Percentiles rank a stretch among this genome's conserved stretches.
phyloP scores from a whole-genome alignment of 2,329 filamentous ascomycete genomes.

The Aspergillus unguis region DNA sequence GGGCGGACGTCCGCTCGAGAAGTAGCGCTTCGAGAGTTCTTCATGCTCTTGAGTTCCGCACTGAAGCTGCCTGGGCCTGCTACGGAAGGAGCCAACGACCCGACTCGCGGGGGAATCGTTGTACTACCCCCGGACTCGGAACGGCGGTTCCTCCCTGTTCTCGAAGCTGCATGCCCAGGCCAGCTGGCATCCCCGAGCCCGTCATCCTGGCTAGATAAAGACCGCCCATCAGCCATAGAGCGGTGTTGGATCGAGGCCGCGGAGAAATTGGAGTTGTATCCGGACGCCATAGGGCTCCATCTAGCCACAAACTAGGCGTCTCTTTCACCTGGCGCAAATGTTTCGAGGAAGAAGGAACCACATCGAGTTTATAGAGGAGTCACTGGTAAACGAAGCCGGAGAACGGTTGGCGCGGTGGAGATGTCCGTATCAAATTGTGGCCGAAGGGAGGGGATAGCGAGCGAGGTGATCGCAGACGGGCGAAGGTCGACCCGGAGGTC shows the following conservation, averaged over 20 bases:
- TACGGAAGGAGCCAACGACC: constrained; percentile 67
- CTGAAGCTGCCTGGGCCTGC: constrained; percentile 82
- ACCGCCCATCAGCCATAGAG: constrained; percentile 35
- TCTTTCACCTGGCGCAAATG: constrained; percentile 36
- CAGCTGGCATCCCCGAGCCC: constrained; percentile 39
- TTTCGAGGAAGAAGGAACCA: constrained; percentile 23
- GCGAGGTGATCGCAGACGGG: no score
- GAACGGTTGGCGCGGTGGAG: neutral
- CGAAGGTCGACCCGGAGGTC: no score
- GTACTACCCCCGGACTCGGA: constrained; percentile 57
- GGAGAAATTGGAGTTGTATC: constrained; percentile 42
- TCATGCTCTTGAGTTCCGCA: constrained; percentile 73
- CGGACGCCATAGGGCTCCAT: constrained; percentile 48
- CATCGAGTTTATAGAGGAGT: constrained; percentile 27
- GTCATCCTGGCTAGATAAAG: constrained; percentile 40
- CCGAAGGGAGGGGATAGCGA: neutral
- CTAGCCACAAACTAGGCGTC: constrained; percentile 32
- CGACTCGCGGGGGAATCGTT: constrained; percentile 61
- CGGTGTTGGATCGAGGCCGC: constrained; percentile 42
- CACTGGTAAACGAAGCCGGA: neutral
- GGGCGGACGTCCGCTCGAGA: constrained; percentile 56
- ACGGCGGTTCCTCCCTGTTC: constrained; percentile 41
- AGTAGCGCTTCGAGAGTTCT: constrained; percentile 60
- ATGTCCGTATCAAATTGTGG: constrained; percentile 10
- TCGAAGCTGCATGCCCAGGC: constrained; percentile 31